A percentile compares a stretch with the other conserved stretches of the same genome.
These are phyloP conservation scores for Lepidopterella palustris DNA, from an alignment of 495 filamentous ascomycete genomes.

Conservation along the genomic window DNA sequence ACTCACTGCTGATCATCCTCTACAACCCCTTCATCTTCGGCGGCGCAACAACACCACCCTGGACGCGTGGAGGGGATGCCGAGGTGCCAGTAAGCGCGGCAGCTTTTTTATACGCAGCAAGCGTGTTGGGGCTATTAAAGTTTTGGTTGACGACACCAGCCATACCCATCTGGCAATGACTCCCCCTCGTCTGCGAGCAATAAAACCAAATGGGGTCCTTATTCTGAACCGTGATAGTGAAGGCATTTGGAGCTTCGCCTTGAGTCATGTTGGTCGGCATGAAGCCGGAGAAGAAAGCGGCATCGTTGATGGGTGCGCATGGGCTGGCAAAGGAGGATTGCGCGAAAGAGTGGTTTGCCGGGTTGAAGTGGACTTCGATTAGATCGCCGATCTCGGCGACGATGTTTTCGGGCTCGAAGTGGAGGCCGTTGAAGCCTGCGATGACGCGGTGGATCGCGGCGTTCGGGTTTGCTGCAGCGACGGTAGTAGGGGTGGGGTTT, in stretches of 20 bases:
- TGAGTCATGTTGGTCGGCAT: slow-evolving; percentile 11
- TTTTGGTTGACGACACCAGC: slow-evolving; percentile 28
- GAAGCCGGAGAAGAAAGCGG: slow-evolving; percentile 27
- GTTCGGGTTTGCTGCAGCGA: background rate
- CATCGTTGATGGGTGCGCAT: slow-evolving; percentile 21
- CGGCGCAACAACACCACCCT: background rate
- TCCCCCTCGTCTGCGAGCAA: slow-evolving; percentile 19
- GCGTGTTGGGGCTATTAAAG: slow-evolving; percentile 19
- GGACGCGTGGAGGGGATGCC: background rate
- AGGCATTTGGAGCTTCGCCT: slow-evolving; percentile 15
- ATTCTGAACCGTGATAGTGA: slow-evolving; percentile 19
- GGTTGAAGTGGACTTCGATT: slow-evolving; percentile 28
- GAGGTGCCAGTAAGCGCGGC: slow-evolving; percentile 5
- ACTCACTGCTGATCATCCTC: too few relatives aligned
- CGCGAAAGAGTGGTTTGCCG: slow-evolving; percentile 27
- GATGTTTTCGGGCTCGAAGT: slow-evolving; percentile 27
- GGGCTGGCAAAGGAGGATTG: slow-evolving; percentile 28
- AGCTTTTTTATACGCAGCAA: slow-evolving; percentile 21
- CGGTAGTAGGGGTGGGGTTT: background rate
- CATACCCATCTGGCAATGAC: slow-evolving; percentile 30
- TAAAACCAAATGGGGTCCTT: slow-evolving; percentile 27
- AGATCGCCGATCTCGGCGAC: slow-evolving; percentile 26
- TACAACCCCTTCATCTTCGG: too few relatives aligned
- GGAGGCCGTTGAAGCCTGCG: slow-evolving; percentile 22
- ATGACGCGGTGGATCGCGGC: slow-evolving; percentile 25